Evolutionary conservation across 1,284 basidiomycete genomes (phyloP).

Genomic region (Ceratobasidium sp.): DNA sequence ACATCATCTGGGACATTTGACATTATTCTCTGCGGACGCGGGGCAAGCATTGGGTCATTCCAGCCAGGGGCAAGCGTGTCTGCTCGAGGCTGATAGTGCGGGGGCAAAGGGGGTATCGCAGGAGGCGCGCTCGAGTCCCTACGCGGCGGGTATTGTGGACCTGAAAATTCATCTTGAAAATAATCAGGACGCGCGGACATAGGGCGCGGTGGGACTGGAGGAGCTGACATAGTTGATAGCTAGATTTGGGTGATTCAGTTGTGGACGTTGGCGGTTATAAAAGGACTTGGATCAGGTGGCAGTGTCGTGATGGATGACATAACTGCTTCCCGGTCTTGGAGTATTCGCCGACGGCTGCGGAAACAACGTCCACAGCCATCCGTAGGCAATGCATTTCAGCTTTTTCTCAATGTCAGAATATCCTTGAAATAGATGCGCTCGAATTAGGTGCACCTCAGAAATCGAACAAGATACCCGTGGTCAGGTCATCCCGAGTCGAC

Average conservation of each 20-base stretch:
- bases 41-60: slow-evolving; percentile 38
- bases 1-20: slow-evolving; percentile 32
- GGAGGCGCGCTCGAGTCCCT: slow-evolving; percentile 5
- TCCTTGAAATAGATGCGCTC: too few relatives aligned
- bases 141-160: slow-evolving; percentile 14
- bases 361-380: not conserved
- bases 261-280: not conserved
- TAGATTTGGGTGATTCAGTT: not conserved
- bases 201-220: slow-evolving; percentile 35
- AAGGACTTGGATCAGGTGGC: slow-evolving; percentile 2
- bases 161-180: slow-evolving; percentile 31
- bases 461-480: too few relatives aligned
- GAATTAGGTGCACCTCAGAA: too few relatives aligned
- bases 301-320: slow-evolving; percentile 13
- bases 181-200: slow-evolving; percentile 44
- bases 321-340: not conserved
- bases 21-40: slow-evolving; percentile 38
- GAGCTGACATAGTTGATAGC: slow-evolving; percentile 23
- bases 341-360: not conserved
- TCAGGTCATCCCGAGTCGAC: too few relatives aligned
- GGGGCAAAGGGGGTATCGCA: slow-evolving; percentile 40
- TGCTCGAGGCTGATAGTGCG: not conserved
- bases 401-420: not conserved
- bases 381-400: not conserved
- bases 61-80: slow-evolving; percentile 29